Evolutionary conservation across 257 asterid genomes (phyloP), one percentile per base, ranked within the genome.

Genomic region (Cordia subcordata): DNA sequence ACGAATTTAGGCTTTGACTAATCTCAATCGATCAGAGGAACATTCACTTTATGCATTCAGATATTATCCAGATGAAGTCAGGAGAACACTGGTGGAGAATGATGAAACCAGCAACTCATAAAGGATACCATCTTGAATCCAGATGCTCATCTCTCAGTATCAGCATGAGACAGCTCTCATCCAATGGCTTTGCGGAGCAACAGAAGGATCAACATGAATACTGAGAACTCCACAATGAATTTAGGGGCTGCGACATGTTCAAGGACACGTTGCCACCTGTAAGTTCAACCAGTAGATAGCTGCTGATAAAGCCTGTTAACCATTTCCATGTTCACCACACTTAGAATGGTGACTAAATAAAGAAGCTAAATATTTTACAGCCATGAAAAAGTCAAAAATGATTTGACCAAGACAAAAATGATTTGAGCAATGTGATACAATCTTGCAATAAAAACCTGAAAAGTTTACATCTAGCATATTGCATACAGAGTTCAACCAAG

Each of bases 251-350:
- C 8, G 23, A 67, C 61, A 19, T 66, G 89, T 55, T 79, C 74
- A 44, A 77, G 46, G 70, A 63, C 64, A 62, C 60, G 69, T 77
- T 83, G 82, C 95, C 89, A 91, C 98, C 98, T 91, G 98, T 83
- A 88, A 91, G 89, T 88, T 89, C 82, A 91, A 84, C 91, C 95
- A 91, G 98, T 75, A 87, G 88, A 91, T 57, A 91, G 88, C 90
- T 83, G 95, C 96, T 91, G 82, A 75, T 91, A 81, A 91, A 91
- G 86, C 96, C 98, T 87, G 98, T 77, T 85, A 63, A 77, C 62
- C 82, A 77, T 68, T 77, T 61, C 76, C 84, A 84, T 73, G 72
- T 72, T 77, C 85, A 79, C 90, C 87, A 79, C 82, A 88, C 74
- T 79, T 65, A 82, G 90, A 79, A 82, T 70, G 85, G 83, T 66